phyloP scores from a whole-genome alignment of 2,329 filamentous ascomycete genomes.

The Botrytis porri region DNA sequence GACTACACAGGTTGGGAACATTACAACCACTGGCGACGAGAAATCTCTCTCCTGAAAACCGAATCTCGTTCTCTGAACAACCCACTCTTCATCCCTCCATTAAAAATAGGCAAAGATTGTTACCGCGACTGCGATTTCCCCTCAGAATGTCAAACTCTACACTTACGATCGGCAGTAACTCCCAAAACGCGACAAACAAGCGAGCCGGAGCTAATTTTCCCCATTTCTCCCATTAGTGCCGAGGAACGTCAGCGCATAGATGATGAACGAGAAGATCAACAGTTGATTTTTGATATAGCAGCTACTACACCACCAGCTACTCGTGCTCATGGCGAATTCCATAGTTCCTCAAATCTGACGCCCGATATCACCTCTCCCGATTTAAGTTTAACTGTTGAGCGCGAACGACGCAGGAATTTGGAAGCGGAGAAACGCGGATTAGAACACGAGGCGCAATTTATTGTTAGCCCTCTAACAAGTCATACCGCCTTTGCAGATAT shows the following conservation, averaged over 20 bases:
- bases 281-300: slow-evolving; percentile 14
- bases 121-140: slow-evolving; percentile 19
- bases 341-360: neutral
- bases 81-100: neutral
- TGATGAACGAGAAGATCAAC: slow-evolving; percentile 14
- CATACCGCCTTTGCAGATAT: neutral
- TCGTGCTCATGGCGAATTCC: neutral
- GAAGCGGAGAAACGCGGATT: slow-evolving; percentile 15
- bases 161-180: neutral
- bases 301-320: slow-evolving; percentile 12
- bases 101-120: slow-evolving; percentile 16
- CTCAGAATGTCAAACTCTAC: slow-evolving; percentile 15
- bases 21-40: slow-evolving; percentile 17
- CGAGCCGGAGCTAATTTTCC: slow-evolving; percentile 11
- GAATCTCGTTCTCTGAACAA: neutral
- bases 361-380: neutral
- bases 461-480: slow-evolving; percentile 8
- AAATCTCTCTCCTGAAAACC: slow-evolving; percentile 9
- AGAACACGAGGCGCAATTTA: slow-evolving; percentile 16
- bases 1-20: slow-evolving; percentile 23
- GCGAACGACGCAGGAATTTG: slow-evolving; percentile 13
- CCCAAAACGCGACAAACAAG: neutral
- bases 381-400: neutral
- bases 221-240: neutral
- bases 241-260: neutral